These are phyloP conservation scores for Botrytis cinerea DNA, from an alignment of 2,329 filamentous ascomycete species.

Conservation along the genomic window DNA sequence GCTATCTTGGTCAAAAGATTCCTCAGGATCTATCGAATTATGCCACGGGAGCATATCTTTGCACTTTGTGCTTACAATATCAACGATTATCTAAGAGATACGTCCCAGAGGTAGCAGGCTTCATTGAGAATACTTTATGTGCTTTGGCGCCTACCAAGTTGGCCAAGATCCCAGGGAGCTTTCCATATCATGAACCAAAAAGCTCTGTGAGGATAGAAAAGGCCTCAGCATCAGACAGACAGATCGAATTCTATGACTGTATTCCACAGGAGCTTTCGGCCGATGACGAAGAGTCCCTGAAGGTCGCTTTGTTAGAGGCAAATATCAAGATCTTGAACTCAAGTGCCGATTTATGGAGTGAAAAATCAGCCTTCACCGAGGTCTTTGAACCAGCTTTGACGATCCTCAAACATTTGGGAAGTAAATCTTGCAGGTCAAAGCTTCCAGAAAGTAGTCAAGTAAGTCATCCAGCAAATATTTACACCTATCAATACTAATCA, in stretches of 20 bases:
- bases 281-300: constrained; percentile 44
- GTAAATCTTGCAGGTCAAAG: constrained; percentile 53
- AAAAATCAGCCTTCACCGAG: constrained; percentile 74
- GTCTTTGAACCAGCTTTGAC: constrained; percentile 67
- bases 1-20: constrained; percentile 78
- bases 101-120: constrained; percentile 85
- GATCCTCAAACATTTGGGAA: constrained; percentile 62
- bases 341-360: constrained; percentile 72
- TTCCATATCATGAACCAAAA: constrained; percentile 62
- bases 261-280: constrained; percentile 37
- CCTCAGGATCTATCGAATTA: constrained; percentile 67
- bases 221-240: constrained; percentile 49
- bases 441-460: constrained; percentile 46
- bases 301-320: constrained; percentile 62
- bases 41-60: constrained; percentile 74
- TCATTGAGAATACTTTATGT: constrained; percentile 71
- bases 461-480: constrained; percentile 20
- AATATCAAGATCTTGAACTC: constrained; percentile 65
- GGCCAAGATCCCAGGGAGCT: constrained; percentile 52
- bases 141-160: constrained; percentile 61
- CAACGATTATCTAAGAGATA: constrained; percentile 83
- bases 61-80: constrained; percentile 77
- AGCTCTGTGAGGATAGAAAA: constrained; percentile 53
- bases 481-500: background rate
- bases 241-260: constrained; percentile 62